A percentile compares a stretch with the other conserved stretches of the same genome.
phyloP scores from a whole-genome alignment of 2,329 filamentous ascomycete species.

The Microdochium paspali region DNA sequence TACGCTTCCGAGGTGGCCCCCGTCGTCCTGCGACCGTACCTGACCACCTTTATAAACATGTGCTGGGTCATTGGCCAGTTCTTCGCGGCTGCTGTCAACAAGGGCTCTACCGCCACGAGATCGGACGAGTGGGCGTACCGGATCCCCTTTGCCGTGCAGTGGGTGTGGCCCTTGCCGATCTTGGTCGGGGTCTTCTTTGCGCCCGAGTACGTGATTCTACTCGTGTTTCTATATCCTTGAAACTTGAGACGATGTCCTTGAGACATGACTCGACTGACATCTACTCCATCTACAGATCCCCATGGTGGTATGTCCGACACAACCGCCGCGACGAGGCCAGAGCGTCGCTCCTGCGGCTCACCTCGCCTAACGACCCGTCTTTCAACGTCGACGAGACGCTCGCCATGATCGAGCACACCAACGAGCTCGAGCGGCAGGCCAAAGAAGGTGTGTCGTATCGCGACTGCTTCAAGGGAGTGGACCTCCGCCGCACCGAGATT shows the following conservation, averaged over 20 bases:
- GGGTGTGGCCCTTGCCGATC: constrained; percentile 40
- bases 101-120: constrained; percentile 24
- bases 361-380: constrained; percentile 22
- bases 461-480: constrained; percentile 42
- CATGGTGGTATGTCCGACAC: constrained; percentile 41
- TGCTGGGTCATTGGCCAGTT: constrained; percentile 50
- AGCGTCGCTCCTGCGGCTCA: constrained; percentile 29
- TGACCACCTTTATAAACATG: constrained; percentile 46
- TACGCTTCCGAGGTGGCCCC: constrained; percentile 44
- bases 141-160: constrained; percentile 41
- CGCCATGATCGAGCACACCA: constrained; percentile 45
- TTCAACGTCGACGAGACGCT: constrained; percentile 38
- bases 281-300: constrained; percentile 22
- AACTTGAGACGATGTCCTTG: too few relatives aligned
- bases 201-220: constrained; percentile 27
- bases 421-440: constrained; percentile 34
- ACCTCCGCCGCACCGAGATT: constrained; percentile 44
- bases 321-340: constrained; percentile 29
- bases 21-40: constrained; percentile 37
- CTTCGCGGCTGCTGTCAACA: constrained; percentile 36
- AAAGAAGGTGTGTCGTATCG: constrained; percentile 32
- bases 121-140: constrained; percentile 37
- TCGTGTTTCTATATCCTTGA: not conserved
- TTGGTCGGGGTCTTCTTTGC: constrained; percentile 33
- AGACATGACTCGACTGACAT: not conserved